Evolutionary conservation across 352 stramenopile genomes (phyloP).

Genomic region (Lagenidium sp.): DNA sequence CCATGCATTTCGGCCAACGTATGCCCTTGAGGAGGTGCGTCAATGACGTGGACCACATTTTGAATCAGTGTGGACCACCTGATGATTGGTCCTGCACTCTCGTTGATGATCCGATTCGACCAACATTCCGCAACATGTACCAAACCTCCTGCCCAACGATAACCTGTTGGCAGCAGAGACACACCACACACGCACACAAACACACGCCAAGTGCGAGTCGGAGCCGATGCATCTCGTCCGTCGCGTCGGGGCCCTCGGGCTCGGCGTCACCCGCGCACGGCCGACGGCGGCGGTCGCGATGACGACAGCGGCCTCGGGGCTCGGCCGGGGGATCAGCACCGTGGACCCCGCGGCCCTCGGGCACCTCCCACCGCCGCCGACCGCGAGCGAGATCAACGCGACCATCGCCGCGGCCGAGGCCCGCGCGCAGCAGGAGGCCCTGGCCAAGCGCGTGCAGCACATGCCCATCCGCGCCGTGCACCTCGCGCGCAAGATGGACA

Average conservation of each 20-base stretch:
- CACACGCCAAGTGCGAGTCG: too few species aligned
- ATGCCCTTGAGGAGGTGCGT: too few species aligned
- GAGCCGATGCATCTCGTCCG: conserved; percentile 2
- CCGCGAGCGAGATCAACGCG: conserved; percentile 49
- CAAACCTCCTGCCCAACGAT: too few species aligned
- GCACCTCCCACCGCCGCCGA: conserved; percentile 40
- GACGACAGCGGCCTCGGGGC: conserved; percentile 11
- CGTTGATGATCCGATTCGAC: too few species aligned
- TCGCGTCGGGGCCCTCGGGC: conserved; percentile 4
- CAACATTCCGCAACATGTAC: too few species aligned
- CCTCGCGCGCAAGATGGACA: conserved; percentile 81
- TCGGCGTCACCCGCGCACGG: not conserved
- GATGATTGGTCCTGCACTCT: too few species aligned
- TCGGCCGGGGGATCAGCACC: conserved; percentile 5
- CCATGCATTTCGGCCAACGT: too few species aligned
- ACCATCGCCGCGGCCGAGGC: conserved; percentile 59
- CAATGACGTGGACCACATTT: too few species aligned
- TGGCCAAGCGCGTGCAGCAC: conserved; percentile 52
- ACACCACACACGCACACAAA: too few species aligned
- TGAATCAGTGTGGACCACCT: too few species aligned
- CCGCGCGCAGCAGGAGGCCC: conserved; percentile 25
- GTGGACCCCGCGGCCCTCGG: conserved; percentile 17
- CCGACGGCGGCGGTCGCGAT: conserved; percentile 6
- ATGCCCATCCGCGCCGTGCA: conserved; percentile 81
- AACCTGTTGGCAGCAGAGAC: too few species aligned